Evolutionary conservation across 2,329 filamentous ascomycete genomes (phyloP).

Genomic region (Trichoderma endophyticum): DNA sequence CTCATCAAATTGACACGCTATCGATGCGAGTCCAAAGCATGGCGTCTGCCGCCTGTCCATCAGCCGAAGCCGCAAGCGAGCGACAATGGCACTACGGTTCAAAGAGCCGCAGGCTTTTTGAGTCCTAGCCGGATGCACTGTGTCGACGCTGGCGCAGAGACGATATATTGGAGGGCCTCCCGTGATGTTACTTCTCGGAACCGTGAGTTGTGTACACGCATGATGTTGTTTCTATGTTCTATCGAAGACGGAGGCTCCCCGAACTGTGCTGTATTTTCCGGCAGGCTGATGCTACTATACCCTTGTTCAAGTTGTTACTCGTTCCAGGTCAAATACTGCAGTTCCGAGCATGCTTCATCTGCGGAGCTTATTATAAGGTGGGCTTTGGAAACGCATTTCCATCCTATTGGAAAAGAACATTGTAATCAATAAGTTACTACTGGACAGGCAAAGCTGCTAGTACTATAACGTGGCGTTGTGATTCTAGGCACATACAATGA

Average conservation of each 20-base stretch:
- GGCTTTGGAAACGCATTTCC: neutral
- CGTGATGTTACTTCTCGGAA: neutral
- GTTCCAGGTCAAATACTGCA: neutral
- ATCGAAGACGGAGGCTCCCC: neutral
- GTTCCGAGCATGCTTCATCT: neutral
- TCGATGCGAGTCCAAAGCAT: neutral
- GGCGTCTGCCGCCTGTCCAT: neutral
- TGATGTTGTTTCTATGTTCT: neutral
- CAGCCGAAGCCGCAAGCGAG: slow-evolving; percentile 4
- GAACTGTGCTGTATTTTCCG: neutral
- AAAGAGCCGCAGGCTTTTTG: neutral
- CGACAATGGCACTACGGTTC: neutral
- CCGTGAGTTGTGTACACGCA: neutral
- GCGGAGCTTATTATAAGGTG: neutral
- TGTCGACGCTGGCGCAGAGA: neutral
- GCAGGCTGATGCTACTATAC: neutral
- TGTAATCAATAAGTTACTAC: neutral
- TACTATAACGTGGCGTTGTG: neutral
- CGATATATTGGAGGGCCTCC: neutral
- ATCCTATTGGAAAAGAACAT: neutral
- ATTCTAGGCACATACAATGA: neutral
- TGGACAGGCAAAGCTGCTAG: neutral
- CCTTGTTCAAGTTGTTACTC: neutral
- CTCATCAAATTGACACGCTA: neutral
- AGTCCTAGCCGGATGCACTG: neutral